Conservation (phyloP, 2,329 filamentous ascomycete species). For the Colletotrichum spinosum region DNA sequence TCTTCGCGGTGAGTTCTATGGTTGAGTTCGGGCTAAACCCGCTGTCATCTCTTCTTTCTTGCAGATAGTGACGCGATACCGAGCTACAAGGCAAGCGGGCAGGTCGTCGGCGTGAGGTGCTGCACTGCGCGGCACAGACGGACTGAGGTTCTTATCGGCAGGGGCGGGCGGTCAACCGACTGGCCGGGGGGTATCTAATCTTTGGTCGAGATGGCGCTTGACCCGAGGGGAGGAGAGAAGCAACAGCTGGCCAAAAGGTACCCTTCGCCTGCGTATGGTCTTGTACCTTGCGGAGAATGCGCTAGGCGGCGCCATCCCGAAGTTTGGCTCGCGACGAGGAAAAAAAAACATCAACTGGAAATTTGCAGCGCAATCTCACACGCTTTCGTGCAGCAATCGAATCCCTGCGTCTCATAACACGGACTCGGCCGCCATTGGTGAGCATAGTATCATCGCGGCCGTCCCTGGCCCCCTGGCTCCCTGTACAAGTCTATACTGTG, state of each 20-base stretch:
- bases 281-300: too few species aligned
- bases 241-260: too few species aligned
- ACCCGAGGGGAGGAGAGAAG: too few species aligned
- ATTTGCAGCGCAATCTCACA: slow-evolving; percentile 16
- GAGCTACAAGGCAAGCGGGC: neutral
- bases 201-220: too few species aligned
- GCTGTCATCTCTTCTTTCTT: too few species aligned
- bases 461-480: too few species aligned
- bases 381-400: neutral
- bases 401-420: neutral
- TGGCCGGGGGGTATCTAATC: slow-evolving; percentile 4
- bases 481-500: too few species aligned
- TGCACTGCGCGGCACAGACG: slow-evolving; percentile 10
- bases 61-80: slow-evolving; percentile 10
- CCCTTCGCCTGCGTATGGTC: too few species aligned
- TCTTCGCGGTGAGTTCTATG: too few species aligned
- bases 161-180: slow-evolving; percentile 15
- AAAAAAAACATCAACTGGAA: neutral
- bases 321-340: neutral
- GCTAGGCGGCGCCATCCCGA: slow-evolving; percentile 20
- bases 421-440: neutral
- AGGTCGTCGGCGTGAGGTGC: neutral
- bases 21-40: too few species aligned
- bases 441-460: neutral
- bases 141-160: slow-evolving; percentile 24